A percentile compares a stretch with the other conserved stretches of the same genome.
These are phyloP conservation scores for Pelargonium australe DNA, from an alignment of 441 rosid species.

Conservation along the genomic window DNA sequence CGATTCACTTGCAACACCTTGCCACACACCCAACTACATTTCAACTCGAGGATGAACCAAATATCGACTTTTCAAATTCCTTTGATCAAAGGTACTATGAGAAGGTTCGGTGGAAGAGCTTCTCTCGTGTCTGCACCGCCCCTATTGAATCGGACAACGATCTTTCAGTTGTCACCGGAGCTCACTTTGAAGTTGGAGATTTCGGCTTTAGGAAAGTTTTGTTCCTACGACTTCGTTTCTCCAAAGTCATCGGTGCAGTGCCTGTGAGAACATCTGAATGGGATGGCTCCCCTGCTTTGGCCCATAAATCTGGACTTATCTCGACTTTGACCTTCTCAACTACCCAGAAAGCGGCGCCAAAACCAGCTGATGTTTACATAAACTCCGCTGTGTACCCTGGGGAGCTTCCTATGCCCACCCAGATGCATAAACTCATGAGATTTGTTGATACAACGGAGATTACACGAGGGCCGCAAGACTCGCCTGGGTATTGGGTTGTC, in stretches of 20 bases:
- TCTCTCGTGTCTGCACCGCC: conserved; percentile 83
- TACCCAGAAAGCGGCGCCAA: conserved; percentile 64
- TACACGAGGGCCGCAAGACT: conserved; percentile 84
- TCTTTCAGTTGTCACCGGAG: conserved; percentile 79
- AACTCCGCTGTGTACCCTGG: conserved; percentile 90
- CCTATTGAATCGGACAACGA: conserved; percentile 76
- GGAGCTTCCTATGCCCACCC: conserved; percentile 81
- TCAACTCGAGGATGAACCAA: conserved; percentile 67
- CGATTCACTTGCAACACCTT: conserved; percentile 89
- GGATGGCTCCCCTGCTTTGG: conserved; percentile 80
- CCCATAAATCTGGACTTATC: conserved; percentile 72
- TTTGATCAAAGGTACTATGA: conserved; percentile 64
- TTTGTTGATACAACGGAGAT: conserved; percentile 89
- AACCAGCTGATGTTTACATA: conserved; percentile 84
- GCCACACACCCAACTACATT: conserved; percentile 80
- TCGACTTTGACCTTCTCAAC: conserved; percentile 75
- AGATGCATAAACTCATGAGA: conserved; percentile 78
- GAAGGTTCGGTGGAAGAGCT: conserved; percentile 91
- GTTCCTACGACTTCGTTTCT: conserved; percentile 69
- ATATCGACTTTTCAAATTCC: conserved; percentile 38
- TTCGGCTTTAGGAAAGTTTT: conserved; percentile 76
- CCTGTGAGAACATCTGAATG: conserved; percentile 59
- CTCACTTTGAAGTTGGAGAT: conserved; percentile 69
- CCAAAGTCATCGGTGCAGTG: conserved; percentile 55
- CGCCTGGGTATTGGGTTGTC: conserved; percentile 95